Evolutionary conservation across 495 filamentous ascomycete species (phyloP), one percentile per base, ranked within the genome.

Genomic region (Penicillium flavigenum): DNA sequence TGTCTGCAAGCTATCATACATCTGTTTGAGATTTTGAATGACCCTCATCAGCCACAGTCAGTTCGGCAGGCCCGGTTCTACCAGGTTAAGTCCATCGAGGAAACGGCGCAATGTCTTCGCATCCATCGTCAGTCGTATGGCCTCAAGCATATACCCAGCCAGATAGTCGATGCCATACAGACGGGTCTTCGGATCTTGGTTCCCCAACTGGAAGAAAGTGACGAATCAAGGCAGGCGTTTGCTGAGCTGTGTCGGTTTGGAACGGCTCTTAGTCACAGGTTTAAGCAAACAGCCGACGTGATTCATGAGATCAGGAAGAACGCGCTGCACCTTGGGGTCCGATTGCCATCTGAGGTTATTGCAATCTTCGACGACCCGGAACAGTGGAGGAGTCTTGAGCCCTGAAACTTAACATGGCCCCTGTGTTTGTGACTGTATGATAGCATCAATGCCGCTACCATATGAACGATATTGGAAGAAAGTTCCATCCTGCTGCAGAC

Each of bases 191-290:
- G 69, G n/a, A 51, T 61, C 8, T 47, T 76, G 1, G 62, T 73
- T 4, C 38, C 47, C 4, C 63, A 66, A 14, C 43, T 72, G 24
- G 51, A 66, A 16, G 59, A 67, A 14, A 41, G 27, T 6, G 66
- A 68, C 1, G 63, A 68, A 27, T 51, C 51, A 29, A 65, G 41
- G 34, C 55, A 68, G 7, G 63, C 68, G 3, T 76, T 78, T 47
- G 44, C 60, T 36, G 70, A 76, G 26, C 56, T 76, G 16, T 73
- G 70, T 53, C 68, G 65, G 7, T 63, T 69, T 52, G 53, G 72
- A 7, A 57, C 51, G 10, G 66, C 66, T 0, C 66, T 76, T 41
- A 61, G 69, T 32, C 63, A 63, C 19, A 66, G 63, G 36, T 71
- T 69, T 38, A 55, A 66, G 20, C 50, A 59, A 26, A 70, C 64